Evolutionary conservation across 306 rosid species (phyloP), one percentile per base, ranked within the genome.

Genomic region (Arachis hypogaea): DNA sequence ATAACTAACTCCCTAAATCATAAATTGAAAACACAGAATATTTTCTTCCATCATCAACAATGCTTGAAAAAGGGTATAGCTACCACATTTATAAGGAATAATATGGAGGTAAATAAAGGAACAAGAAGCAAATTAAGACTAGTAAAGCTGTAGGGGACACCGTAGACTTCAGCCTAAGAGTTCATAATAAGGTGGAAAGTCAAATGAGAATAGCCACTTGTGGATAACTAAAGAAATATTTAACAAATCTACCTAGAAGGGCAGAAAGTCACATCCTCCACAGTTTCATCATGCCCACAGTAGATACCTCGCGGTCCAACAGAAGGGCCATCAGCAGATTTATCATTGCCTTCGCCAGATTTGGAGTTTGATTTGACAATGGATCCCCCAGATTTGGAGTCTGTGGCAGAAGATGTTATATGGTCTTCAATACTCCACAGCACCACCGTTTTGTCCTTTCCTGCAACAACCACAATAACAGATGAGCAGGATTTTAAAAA

Each of bases 341-440:
- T 92, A 46, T 88, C 97, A 77, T 71, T 88, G 76, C 90, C 86
- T 63, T 90, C 97, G 66, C 94, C 97, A 7, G 90, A 68, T 83
- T 86, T 92, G 11, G 92, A 51, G 82, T 74, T 82, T 51, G 68
- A 73, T 52, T 88, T 93, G 61, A 86, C 61, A 63, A 90, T 94
- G 67, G 98, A 94, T 38, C 92, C 98, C 73, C 87, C 84, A 46
- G 97, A 79, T 78, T 85, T 93, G 51, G 86, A 51, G 74, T 92
- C 98, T 0, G 93, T 68, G 59, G 90, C 91, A 38, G 90, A 75
- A 11, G 97, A 76, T 46, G 98, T 77, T 68, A 95, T 80, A 81
- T 95, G 99, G 81, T 95, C 99, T 83, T 87, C 93, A 76, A 95
- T 95, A 78, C 99, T 95, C 99, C 99, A 95, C 82, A 95, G 77